phyloP scores from a whole-genome alignment of 495 filamentous ascomycete species.

The Choiromyces venosus region DNA sequence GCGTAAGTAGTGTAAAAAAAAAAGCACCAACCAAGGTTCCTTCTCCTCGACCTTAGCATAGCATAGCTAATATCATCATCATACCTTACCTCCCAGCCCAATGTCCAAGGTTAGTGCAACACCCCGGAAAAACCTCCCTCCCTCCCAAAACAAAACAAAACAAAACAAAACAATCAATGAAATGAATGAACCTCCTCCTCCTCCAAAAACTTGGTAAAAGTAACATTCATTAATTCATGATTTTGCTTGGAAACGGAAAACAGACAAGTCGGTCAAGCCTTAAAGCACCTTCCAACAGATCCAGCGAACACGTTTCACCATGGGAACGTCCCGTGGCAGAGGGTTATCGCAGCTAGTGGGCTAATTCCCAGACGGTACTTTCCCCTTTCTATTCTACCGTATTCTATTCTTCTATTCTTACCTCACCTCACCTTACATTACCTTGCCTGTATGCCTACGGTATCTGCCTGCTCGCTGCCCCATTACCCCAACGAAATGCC shows the following conservation, averaged over 20 bases:
- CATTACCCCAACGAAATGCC: neutral
- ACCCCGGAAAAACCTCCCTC: no score
- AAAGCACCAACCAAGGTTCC: neutral
- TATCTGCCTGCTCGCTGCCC: neutral
- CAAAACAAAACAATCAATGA: neutral
- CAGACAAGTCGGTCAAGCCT: conserved; percentile 75
- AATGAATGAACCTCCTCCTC: neutral
- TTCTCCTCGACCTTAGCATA: neutral
- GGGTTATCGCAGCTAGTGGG: conserved; percentile 82
- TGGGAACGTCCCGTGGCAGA: conserved; percentile 85
- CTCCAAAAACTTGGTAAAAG: neutral
- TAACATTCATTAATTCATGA: neutral
- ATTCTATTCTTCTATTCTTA: conserved; percentile 28
- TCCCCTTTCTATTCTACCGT: neutral
- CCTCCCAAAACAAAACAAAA: neutral
- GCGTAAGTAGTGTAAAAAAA: conserved; percentile 52
- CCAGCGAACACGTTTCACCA: conserved; percentile 54
- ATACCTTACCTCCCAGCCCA: conserved; percentile 13
- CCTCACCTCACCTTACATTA: neutral
- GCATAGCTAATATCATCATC: conserved; percentile 7
- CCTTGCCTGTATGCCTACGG: no score
- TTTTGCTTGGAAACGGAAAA: no score
- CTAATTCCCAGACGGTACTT: conserved; percentile 72
- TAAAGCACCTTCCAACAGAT: conserved; percentile 70
- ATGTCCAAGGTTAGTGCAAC: conserved; percentile 20